Evolutionary conservation across 257 asterid species (phyloP), one percentile per base, ranked within the genome.

Genomic region (Nicotiana paniculata): DNA sequence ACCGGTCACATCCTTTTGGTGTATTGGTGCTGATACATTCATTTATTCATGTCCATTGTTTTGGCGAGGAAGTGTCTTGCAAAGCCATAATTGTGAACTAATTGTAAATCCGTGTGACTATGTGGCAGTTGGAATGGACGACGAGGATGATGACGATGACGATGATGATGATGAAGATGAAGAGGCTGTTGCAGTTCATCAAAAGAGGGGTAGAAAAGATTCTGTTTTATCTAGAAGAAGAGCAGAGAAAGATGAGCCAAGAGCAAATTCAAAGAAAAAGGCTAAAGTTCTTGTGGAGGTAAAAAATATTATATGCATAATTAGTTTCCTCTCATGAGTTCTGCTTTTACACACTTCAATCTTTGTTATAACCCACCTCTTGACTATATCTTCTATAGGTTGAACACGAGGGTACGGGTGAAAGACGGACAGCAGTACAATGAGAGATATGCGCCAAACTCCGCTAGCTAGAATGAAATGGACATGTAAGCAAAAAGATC

Each of bases 271-370:
- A 33, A 90, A 83, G 91, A 95, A 92, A 91, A 95, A 93, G 86
- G 83, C 81, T 8, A 90, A 81, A 89, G 97, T 90, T 39, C 91
- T 88, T 15, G 93, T 93, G 70, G 99, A 95, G 99, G 98, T 93
- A 87, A 77, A 76, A 43, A 11, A 3, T 3, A 21, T 3, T 11
- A 30, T 51, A 53, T 4, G 15, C 64, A 77, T 46, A 58, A 17
- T 33, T 3, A 17, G 10, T 33, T 82, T 2, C 7, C 28, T 43
- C 51, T 28, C 59, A 55, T 0, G 30, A 18, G 1, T 53, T 68
- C 16, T 11, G 28, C 69, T 2, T 62, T 33, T 37, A 30, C 11
- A n/a, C 67, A 11, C 9, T 28, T 62, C 3, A 3, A 12, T 48
- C 43, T 68, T 46, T 64, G 79, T 26, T 51, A 48, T 13, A 74